Base-by-base conservation (phyloP, 768 basidiomycete genomes). In the Lactarius pseudohatsudake region DNA sequence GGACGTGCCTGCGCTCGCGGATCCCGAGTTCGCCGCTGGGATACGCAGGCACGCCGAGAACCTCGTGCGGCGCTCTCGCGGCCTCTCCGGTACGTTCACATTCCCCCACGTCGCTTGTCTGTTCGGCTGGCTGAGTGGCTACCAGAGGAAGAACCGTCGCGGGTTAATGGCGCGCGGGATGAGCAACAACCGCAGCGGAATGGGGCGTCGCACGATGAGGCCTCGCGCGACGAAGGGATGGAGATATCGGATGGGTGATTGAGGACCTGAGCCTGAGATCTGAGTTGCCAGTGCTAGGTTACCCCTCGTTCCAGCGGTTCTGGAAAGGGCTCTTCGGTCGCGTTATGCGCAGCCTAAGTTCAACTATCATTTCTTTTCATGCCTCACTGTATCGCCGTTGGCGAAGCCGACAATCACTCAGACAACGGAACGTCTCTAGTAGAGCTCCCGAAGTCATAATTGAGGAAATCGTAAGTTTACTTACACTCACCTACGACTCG, bases 1-100 rank as follows among this genome's bases (percentile, higher is more conserved):
- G 38, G 67, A 68, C 54, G 67, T 68, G 36, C 64, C 67, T n/a
- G 55, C 56, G n/a, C 57, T 68, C 36, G n/a, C 64, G 0, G 64
- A 68, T 57, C 67, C 64, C 8, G 67, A 55, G 41, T 68, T 66
- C n/a, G 47, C 36, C 4, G 45, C 59, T 30, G 67, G 64, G 18
- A 61, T 68, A 61, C 67, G 67, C 4, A 60, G 43, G 22, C 67
- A 68, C n/a, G 67, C 67, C 2, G 53, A 61, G 38, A 47, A 28
- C 16, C 36, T 68, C 54, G 36, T 62, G 34, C 58, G 55, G 20
- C 66, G 66, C 41, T 67, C 62, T 22, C 50, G 62, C 18, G 62
- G 58, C 15, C 11, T 30, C 15, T 15, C 61, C 1, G 65, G 65
- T 62, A 26, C 30, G 61, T 50, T 38, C 36, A 6, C 5, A n/a